Conservation (phyloP, 1,284 basidiomycete species). For the Singerocomus inundabilis region DNA sequence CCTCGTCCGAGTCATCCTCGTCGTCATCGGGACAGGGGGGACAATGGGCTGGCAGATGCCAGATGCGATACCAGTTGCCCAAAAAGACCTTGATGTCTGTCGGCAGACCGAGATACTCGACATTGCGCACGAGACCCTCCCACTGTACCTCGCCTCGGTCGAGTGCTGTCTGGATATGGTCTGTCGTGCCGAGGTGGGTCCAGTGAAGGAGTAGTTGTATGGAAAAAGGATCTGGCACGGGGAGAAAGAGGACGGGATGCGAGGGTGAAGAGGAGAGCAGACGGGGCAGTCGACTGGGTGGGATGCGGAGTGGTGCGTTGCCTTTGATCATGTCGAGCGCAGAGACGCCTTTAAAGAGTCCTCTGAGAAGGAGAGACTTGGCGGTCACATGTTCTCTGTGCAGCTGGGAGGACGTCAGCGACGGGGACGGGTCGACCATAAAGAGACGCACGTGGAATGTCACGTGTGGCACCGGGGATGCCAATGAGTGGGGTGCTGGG, state of each 20-base stretch:
- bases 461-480: too few relatives aligned
- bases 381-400: too few relatives aligned
- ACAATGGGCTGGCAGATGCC: constrained; percentile 42
- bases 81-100: constrained; percentile 68
- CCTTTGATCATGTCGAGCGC: too few relatives aligned
- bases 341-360: too few relatives aligned
- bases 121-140: constrained; percentile 79
- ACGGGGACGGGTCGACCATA: too few relatives aligned
- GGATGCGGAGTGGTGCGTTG: constrained; percentile 40
- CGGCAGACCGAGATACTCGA: constrained; percentile 74
- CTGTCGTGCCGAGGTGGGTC: constrained; percentile 72
- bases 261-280: constrained; percentile 59
- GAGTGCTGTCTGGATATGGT: constrained; percentile 59
- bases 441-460: too few relatives aligned
- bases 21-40: too few relatives aligned
- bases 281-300: constrained; percentile 54
- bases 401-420: too few relatives aligned
- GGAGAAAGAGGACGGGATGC: constrained; percentile 70
- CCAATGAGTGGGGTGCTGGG: too few relatives aligned
- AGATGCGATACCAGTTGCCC: constrained; percentile 61
- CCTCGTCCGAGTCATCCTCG: too few relatives aligned
- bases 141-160: constrained; percentile 58
- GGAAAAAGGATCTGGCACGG: constrained; percentile 71
- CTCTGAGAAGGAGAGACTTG: too few relatives aligned
- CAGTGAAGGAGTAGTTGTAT: constrained; percentile 72